Evolutionary conservation across 73 alveolate genomes (phyloP).

Genomic region (Blepharisma japonicum): DNA sequence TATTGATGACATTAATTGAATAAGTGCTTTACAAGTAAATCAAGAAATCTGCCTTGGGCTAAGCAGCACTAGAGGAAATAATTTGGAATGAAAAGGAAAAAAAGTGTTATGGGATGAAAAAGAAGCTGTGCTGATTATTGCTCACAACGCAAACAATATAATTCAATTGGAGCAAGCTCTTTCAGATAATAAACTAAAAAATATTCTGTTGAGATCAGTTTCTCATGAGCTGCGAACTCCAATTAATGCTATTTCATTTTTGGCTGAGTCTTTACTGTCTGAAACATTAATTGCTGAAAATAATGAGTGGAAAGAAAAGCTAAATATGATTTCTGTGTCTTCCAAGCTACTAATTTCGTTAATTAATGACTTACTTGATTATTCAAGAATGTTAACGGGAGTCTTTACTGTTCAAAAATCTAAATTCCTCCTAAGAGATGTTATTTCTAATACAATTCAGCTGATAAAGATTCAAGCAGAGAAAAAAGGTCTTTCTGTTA

Average conservation of each 20-base stretch:
- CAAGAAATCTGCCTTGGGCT: too few species aligned
- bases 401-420: slow-evolving; percentile 24
- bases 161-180: too few species aligned
- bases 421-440: background rate
- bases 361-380: slow-evolving; percentile 42
- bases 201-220: slow-evolving; percentile 22
- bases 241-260: slow-evolving; percentile 3
- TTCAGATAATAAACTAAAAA: background rate
- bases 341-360: slow-evolving; percentile 26
- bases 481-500: slow-evolving; percentile 35
- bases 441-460: slow-evolving; percentile 16
- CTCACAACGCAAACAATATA: too few species aligned
- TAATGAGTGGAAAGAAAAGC: background rate
- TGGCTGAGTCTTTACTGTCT: background rate
- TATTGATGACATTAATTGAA: too few species aligned
- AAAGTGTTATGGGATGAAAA: too few species aligned
- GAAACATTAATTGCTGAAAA: background rate
- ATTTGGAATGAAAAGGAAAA: too few species aligned
- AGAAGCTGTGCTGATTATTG: too few species aligned
- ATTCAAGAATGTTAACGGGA: slow-evolving; percentile 30
- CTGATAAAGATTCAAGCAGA: slow-evolving; percentile 34
- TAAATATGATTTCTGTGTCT: slow-evolving; percentile 30
- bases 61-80: too few species aligned
- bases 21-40: too few species aligned
- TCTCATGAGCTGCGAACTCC: slow-evolving; percentile 34